phyloP scores from a whole-genome alignment of 2,329 filamentous ascomycete genomes.

The Aspergillus novoparasiticus region DNA sequence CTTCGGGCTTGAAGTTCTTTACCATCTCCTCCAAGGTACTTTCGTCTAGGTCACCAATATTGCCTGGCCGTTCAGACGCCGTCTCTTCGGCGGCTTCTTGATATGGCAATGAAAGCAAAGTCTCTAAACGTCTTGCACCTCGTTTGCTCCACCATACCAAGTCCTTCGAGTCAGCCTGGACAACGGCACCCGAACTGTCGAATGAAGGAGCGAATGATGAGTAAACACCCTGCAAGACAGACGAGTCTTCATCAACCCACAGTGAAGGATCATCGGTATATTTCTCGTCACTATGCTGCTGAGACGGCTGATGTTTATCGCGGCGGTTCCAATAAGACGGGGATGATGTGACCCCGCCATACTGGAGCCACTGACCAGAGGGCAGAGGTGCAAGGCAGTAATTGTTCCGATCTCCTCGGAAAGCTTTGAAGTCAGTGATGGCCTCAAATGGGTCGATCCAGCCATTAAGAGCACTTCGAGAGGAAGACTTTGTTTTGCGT shows the following conservation, averaged over 20 bases:
- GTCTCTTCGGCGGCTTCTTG: constrained; percentile 24
- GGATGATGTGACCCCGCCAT: constrained; percentile 41
- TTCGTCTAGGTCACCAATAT: constrained; percentile 42
- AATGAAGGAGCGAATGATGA: constrained; percentile 53
- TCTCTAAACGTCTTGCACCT: constrained; percentile 42
- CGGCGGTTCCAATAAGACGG: constrained; percentile 42
- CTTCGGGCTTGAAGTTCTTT: constrained; percentile 43
- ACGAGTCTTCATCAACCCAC: constrained; percentile 36
- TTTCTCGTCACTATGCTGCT: constrained; percentile 26
- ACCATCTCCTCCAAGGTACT: constrained; percentile 46
- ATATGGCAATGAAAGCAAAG: constrained; percentile 35
- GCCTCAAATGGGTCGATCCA: constrained; percentile 49
- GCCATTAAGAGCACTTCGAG: constrained; percentile 33
- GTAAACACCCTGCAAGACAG: constrained; percentile 47
- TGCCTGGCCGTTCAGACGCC: constrained; percentile 29
- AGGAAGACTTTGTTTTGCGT: constrained; percentile 35
- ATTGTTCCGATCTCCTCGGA: constrained; percentile 41
- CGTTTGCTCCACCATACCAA: constrained; percentile 50
- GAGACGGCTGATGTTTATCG: constrained; percentile 32
- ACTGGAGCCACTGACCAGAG: constrained; percentile 48
- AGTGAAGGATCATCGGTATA: constrained; percentile 31
- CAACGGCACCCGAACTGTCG: constrained; percentile 47
- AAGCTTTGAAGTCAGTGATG: constrained; percentile 35
- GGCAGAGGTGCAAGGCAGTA: constrained; percentile 45
- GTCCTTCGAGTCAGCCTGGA: constrained; percentile 46